These are phyloP conservation scores for Sesbania bispinosa DNA, from an alignment of 306 rosid species.

Conservation along the genomic window DNA sequence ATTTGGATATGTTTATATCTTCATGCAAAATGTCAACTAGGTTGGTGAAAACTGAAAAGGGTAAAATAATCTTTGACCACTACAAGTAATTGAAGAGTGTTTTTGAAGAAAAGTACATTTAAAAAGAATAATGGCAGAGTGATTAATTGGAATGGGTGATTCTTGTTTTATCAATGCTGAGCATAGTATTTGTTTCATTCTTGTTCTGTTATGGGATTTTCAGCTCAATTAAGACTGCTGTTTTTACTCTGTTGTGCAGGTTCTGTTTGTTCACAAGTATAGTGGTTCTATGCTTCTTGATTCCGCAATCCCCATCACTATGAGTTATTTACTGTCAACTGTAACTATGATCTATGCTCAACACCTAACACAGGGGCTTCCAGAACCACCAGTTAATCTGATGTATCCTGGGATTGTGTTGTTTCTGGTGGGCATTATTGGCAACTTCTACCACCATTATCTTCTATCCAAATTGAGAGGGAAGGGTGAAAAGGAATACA, in stretches of 20 bases:
- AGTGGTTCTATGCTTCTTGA: conserved; percentile 59
- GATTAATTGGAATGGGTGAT: neutral
- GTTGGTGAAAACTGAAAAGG: no score
- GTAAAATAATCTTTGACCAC: no score
- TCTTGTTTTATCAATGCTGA: neutral
- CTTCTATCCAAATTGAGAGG: conserved; percentile 58
- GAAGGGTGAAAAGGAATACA: conserved; percentile 58
- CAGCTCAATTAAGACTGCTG: neutral
- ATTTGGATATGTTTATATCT: no score
- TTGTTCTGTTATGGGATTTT: neutral
- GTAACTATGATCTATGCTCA: conserved; percentile 61
- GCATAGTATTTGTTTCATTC: neutral
- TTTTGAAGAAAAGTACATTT: no score
- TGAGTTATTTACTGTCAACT: conserved; percentile 48
- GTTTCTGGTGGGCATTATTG: conserved; percentile 58
- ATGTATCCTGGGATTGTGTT: conserved; percentile 43
- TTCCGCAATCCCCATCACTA: conserved; percentile 43
- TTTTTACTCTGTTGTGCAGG: conserved; percentile 36
- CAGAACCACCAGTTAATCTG: conserved; percentile 54
- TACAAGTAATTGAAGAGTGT: no score
- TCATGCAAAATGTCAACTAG: no score
- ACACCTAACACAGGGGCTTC: conserved; percentile 45
- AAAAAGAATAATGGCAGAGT: no score
- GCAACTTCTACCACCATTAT: conserved; percentile 85
- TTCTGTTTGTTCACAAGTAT: conserved; percentile 65